Evolutionary conservation across 2,329 filamentous ascomycete genomes (phyloP).

Genomic region (Colletotrichum liaoningense): DNA sequence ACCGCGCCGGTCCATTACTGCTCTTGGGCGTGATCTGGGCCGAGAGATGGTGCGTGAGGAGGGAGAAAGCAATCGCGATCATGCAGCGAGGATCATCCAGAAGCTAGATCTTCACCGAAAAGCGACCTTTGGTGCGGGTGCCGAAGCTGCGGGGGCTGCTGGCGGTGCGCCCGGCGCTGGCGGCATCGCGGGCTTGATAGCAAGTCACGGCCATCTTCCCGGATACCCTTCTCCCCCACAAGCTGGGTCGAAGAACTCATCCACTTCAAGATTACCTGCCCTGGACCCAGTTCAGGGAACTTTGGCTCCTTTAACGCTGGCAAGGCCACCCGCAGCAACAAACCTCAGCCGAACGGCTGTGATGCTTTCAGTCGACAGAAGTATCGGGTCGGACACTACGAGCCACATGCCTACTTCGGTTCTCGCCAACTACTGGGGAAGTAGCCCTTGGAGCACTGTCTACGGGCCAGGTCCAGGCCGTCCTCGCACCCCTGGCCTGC

Average conservation of each 20-base stretch:
- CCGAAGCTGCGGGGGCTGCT: constrained; percentile 50
- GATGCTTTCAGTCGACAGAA: constrained; percentile 81
- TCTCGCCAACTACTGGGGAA: constrained; percentile 95
- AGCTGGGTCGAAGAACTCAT: constrained; percentile 16
- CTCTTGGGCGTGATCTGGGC: constrained; percentile 57
- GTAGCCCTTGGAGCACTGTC: constrained; percentile 74
- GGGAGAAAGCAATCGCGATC: constrained; percentile 80
- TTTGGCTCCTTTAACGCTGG: constrained; percentile 84
- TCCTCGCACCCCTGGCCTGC: constrained; percentile 32
- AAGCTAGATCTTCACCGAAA: constrained; percentile 92
- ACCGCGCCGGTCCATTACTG: constrained; percentile 68
- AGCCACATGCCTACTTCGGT: constrained; percentile 84
- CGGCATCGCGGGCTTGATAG: constrained; percentile 87
- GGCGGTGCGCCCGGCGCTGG: constrained; percentile 57
- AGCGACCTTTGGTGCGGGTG: constrained; percentile 66
- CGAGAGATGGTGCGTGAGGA: constrained; percentile 69
- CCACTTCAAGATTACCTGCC: constrained; percentile 42
- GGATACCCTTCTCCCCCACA: constrained; percentile 54
- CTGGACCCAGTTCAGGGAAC: constrained; percentile 56
- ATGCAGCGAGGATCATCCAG: constrained; percentile 89
- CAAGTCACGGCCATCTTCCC: constrained; percentile 83
- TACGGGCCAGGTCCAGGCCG: constrained; percentile 42
- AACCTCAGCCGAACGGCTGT: constrained; percentile 89
- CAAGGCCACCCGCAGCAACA: constrained; percentile 84
- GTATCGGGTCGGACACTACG: constrained; percentile 72